Percentiles rank a stretch among this genome's conserved stretches.
phyloP scores from a whole-genome alignment of 352 stramenopile genomes.

The Globisporangium solare region DNA sequence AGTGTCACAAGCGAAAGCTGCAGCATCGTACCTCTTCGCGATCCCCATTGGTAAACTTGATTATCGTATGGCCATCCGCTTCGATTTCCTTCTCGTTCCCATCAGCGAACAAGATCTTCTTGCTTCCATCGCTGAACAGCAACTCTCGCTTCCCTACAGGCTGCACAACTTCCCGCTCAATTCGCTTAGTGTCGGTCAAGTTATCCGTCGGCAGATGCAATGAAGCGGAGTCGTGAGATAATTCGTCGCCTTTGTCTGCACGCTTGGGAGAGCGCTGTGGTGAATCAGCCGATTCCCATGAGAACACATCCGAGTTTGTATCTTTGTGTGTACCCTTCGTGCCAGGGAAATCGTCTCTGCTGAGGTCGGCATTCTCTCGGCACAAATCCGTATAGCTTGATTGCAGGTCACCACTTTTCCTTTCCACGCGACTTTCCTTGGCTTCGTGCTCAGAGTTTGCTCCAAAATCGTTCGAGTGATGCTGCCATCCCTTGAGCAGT shows the following conservation, averaged over 20 bases:
- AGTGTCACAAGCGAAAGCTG: background rate
- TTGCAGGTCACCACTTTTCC: background rate
- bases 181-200: conserved; percentile 1
- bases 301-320: background rate
- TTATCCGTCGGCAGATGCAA: background rate
- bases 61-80: conserved; percentile 82
- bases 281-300: background rate
- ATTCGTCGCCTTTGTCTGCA: background rate
- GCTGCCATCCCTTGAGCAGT: conserved; percentile 31
- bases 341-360: background rate
- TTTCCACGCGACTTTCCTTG: background rate
- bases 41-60: conserved; percentile 95
- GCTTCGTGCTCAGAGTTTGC: background rate
- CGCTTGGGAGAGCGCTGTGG: background rate
- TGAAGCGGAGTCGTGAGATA: no score
- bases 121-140: conserved; percentile 58
- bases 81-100: conserved; percentile 92
- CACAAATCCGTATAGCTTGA: background rate
- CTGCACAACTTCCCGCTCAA: conserved; percentile 44
- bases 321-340: background rate
- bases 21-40: conserved; percentile 77
- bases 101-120: conserved; percentile 85
- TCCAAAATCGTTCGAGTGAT: background rate
- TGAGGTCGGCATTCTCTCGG: background rate
- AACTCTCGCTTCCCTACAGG: conserved; percentile 56